Base-by-base conservation (phyloP, 345 rosid genomes). In the Lumnitzera racemosa region DNA sequence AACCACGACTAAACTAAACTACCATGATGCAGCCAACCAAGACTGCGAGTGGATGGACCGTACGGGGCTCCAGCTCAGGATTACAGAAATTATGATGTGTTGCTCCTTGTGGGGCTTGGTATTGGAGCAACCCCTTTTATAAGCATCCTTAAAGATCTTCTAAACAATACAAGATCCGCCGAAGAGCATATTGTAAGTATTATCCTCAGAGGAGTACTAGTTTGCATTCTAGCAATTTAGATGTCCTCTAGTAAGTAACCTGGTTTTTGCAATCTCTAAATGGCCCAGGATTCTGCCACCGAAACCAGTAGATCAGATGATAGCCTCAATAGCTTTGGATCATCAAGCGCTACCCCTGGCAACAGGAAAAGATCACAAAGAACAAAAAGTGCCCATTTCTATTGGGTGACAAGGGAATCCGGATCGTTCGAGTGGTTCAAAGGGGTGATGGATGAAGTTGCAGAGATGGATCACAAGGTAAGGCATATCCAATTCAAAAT, bases 41-140 rank as follows among this genome's bases (percentile, higher is more conserved):
- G 71, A 64, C 63, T 92, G 61, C 71, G 74, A 14, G 81, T 88
- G 11, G 99, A 90, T 56, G 99, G 99, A 59, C 99, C 99, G 10
- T 94, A 88, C 15, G 99, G 99, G 27, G 96, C 99, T 47, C 96
- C 97, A 17, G 96, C 99, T 36, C 99, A 94, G 59, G 97, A 94
- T 81, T 90, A 90, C 76, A 74, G 67, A 66, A 90, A 83, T 41
- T 90, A 94, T 31, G 96, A 94, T 54, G 97, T 94, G 58, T 76
- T 94, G 76, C 96, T 94, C 51, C 97, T 94, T 24, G 87, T 90
- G 53, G 97, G 99, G 29, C 80, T 90, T 16, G 99, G 99, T 63
- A 94, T 90, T 54, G 99, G 99, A 65, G 97, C 99, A 23, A 94
- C 99, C 25, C 97, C 99, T 67, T 94, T 90, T 69, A 71, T 94